These are phyloP conservation scores for Phialophora tarda DNA, from an alignment of 2,329 filamentous ascomycete genomes.

Conservation along the genomic window DNA sequence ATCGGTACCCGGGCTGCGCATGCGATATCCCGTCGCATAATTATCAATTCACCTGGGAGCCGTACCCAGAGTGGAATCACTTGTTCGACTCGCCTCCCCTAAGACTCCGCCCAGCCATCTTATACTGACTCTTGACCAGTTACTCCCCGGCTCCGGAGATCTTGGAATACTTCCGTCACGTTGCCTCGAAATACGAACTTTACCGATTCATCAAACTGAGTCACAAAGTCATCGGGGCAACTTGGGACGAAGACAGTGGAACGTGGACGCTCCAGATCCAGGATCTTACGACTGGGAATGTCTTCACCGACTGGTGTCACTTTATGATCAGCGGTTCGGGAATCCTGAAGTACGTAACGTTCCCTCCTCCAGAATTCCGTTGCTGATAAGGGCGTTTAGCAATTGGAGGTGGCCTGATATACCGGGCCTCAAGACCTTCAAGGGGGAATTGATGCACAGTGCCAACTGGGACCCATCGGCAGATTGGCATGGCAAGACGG, in stretches of 20 bases:
- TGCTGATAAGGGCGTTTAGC: slow-evolving; percentile 44
- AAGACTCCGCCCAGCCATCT: too few relatives aligned
- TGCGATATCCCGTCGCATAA: slow-evolving; percentile 34
- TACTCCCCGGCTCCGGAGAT: slow-evolving; percentile 41
- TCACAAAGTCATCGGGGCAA: slow-evolving; percentile 39
- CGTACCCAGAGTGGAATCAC: slow-evolving; percentile 39
- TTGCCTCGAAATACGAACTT: slow-evolving; percentile 39
- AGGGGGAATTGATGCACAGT: slow-evolving; percentile 45
- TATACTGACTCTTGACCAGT: too few relatives aligned
- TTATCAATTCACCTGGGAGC: slow-evolving; percentile 46
- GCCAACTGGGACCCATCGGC: slow-evolving; percentile 43
- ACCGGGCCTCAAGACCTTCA: slow-evolving; percentile 44
- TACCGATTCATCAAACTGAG: slow-evolving; percentile 41
- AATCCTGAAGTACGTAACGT: slow-evolving; percentile 55
- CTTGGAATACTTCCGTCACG: slow-evolving; percentile 40
- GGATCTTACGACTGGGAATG: slow-evolving; percentile 22
- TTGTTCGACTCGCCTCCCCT: slow-evolving; percentile 16
- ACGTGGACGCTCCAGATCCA: slow-evolving; percentile 40
- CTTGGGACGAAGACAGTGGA: slow-evolving; percentile 43
- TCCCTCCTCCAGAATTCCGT: slow-evolving; percentile 44
- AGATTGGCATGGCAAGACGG: slow-evolving; percentile 38
- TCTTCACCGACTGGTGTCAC: slow-evolving; percentile 32
- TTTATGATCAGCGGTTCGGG: slow-evolving; percentile 41
- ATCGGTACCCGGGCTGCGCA: slow-evolving; percentile 43
- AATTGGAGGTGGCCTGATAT: slow-evolving; percentile 45